Conservation (phyloP, 352 stramenopile species). For the Aphanomyces stellatus region DNA sequence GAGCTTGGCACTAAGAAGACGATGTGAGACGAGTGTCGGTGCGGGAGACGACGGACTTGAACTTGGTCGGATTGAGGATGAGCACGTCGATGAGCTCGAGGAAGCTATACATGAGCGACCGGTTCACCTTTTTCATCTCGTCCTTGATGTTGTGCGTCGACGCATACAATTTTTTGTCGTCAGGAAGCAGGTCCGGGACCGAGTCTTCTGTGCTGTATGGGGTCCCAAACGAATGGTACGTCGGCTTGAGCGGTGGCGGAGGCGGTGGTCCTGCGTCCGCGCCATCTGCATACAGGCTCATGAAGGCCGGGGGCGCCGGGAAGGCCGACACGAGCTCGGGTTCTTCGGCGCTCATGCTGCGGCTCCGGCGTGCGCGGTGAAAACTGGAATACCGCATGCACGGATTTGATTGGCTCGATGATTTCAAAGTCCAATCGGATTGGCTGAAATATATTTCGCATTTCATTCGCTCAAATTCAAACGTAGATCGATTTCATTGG, state of each 20-base stretch:
- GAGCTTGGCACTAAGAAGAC: conserved; percentile 54
- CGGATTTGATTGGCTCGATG: too few relatives aligned
- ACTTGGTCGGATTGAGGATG: conserved; percentile 64
- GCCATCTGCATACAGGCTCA: conserved; percentile 57
- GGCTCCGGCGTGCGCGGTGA: too few relatives aligned
- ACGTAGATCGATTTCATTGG: not conserved
- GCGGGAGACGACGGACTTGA: conserved; percentile 49
- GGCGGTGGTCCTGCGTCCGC: conserved; percentile 38
- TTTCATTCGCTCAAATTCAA: not conserved
- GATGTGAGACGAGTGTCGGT: not conserved
- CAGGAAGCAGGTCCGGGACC: conserved; percentile 59
- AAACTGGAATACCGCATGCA: too few relatives aligned
- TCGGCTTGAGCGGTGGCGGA: conserved; percentile 60
- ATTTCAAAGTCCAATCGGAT: too few relatives aligned
- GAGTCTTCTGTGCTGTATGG: conserved; percentile 76
- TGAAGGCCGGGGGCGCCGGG: conserved; percentile 69
- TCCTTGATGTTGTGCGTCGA: conserved; percentile 51
- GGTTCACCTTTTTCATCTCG: conserved; percentile 81
- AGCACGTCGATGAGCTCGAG: conserved; percentile 76
- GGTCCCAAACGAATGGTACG: conserved; percentile 81
- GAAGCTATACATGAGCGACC: conserved; percentile 76
- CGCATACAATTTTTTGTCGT: conserved; percentile 54
- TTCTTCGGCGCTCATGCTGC: conserved; percentile 23
- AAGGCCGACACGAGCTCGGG: conserved; percentile 82
- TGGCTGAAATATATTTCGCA: not conserved